Evolutionary conservation across 2,329 filamentous ascomycete species (phyloP).

Genomic region (Penicillium expansum): DNA sequence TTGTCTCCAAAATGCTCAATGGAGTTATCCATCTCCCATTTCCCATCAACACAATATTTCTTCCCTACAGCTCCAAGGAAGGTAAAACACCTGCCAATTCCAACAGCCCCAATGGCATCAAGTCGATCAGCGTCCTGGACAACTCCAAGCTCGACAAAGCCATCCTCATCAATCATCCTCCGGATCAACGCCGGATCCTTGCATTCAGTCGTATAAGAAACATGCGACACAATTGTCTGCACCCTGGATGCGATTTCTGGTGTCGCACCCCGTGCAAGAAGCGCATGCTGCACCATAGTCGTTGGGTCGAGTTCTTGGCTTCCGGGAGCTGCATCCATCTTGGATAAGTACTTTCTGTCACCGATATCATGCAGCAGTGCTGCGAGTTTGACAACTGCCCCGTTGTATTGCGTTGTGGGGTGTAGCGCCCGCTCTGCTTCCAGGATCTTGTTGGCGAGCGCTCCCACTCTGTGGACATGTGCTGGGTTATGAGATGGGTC

Average conservation of each 20-base stretch:
- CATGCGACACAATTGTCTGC: slow-evolving; percentile 69
- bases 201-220: slow-evolving; percentile 74
- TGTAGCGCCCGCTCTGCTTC: slow-evolving; percentile 43
- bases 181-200: slow-evolving; percentile 59
- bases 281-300: slow-evolving; percentile 29
- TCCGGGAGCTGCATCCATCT: slow-evolving; percentile 23
- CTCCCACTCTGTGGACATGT: slow-evolving; percentile 76
- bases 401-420: slow-evolving; percentile 46
- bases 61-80: slow-evolving; percentile 62
- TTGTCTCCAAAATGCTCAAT: slow-evolving; percentile 77
- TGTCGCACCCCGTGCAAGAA: slow-evolving; percentile 50
- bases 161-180: slow-evolving; percentile 54
- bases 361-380: slow-evolving; percentile 85
- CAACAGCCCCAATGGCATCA: slow-evolving; percentile 86
- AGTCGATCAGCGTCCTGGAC: slow-evolving; percentile 91
- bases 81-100: slow-evolving; percentile 74
- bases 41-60: slow-evolving; percentile 23
- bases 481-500: slow-evolving; percentile 86
- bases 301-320: slow-evolving; percentile 28
- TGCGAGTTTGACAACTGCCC: slow-evolving; percentile 61
- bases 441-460: slow-evolving; percentile 67
- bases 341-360: slow-evolving; percentile 72
- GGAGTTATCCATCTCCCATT: slow-evolving; percentile 58
- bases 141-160: slow-evolving; percentile 71
- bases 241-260: slow-evolving; percentile 61